A percentile compares a stretch with the other conserved stretches of the same genome.
phyloP scores from a whole-genome alignment of 139 green algal species.

The Closterium sp. region DNA sequence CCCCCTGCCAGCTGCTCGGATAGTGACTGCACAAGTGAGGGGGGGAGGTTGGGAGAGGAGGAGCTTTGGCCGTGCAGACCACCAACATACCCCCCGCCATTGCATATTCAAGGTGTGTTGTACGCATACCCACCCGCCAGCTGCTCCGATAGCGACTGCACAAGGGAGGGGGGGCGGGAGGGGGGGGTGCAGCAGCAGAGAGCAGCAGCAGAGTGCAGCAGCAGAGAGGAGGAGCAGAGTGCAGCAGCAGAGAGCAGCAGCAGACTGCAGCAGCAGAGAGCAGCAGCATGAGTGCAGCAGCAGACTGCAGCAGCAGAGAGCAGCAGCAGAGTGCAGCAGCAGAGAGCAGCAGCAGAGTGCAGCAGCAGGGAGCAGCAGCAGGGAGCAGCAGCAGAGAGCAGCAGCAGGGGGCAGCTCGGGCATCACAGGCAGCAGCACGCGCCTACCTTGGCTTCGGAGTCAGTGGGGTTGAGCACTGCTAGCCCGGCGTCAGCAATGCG shows the following conservation, averaged over 20 bases:
- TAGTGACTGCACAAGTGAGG: background rate
- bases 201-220: too few species aligned
- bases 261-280: background rate
- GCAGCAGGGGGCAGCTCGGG: too few species aligned
- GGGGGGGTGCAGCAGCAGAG: too few species aligned
- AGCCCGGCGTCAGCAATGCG: slow-evolving; percentile 59
- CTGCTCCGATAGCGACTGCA: background rate
- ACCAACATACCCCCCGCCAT: slow-evolving; percentile 35
- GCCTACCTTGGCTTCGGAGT: background rate
- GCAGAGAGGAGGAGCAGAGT: background rate
- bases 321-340: background rate
- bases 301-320: background rate
- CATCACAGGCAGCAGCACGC: too few species aligned
- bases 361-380: too few species aligned
- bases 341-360: too few species aligned
- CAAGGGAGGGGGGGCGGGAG: too few species aligned
- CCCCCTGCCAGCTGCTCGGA: slow-evolving; percentile 15
- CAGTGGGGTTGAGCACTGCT: slow-evolving; percentile 25
- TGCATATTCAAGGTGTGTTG: slow-evolving; percentile 23
- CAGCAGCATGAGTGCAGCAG: too few species aligned
- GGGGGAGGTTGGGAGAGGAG: background rate
- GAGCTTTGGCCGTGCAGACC: too few species aligned
- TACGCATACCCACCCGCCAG: slow-evolving; percentile 7
- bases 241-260: too few species aligned
- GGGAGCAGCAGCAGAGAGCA: background rate